These are phyloP conservation scores for Paraurostyla sp. DNA, from an alignment of 73 alveolate genomes.

Conservation along the genomic window DNA sequence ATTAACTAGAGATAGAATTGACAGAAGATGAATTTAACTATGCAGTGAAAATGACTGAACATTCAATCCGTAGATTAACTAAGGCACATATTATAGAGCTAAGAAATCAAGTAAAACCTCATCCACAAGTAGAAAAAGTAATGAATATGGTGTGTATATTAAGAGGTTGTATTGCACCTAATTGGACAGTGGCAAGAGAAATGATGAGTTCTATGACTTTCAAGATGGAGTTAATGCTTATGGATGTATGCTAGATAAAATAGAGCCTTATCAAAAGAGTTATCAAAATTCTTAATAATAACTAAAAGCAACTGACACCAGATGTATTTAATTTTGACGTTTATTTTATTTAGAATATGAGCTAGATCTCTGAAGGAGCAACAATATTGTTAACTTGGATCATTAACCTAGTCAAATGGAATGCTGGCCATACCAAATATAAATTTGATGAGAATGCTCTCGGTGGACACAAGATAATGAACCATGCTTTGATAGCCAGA, in stretches of 20 bases:
- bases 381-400: conserved; percentile 70
- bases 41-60: conserved; percentile 79
- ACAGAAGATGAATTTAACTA: conserved; percentile 78
- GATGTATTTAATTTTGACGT: conserved; percentile 1
- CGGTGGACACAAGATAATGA: conserved; percentile 71
- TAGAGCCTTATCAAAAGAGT: conserved; percentile 57
- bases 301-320: conserved; percentile 59
- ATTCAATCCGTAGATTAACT: conserved; percentile 62
- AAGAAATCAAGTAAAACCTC: conserved; percentile 70
- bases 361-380: conserved; percentile 59
- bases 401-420: conserved; percentile 74
- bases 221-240: conserved; percentile 76
- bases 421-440: conserved; percentile 72
- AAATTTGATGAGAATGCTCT: conserved; percentile 66
- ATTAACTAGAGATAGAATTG: conserved; percentile 56
- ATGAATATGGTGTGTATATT: conserved; percentile 72
- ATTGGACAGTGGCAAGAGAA: conserved; percentile 78
- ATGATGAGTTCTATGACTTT: conserved; percentile 71
- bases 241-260: conserved; percentile 68
- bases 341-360: background rate
- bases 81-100: conserved; percentile 66
- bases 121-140: conserved; percentile 72
- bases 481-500: conserved; percentile 50
- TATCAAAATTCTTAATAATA: conserved; percentile 49
- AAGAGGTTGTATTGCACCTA: conserved; percentile 76